phyloP scores from a whole-genome alignment of 2,329 filamentous ascomycete species.

The Xylariomycetidae sp. region DNA sequence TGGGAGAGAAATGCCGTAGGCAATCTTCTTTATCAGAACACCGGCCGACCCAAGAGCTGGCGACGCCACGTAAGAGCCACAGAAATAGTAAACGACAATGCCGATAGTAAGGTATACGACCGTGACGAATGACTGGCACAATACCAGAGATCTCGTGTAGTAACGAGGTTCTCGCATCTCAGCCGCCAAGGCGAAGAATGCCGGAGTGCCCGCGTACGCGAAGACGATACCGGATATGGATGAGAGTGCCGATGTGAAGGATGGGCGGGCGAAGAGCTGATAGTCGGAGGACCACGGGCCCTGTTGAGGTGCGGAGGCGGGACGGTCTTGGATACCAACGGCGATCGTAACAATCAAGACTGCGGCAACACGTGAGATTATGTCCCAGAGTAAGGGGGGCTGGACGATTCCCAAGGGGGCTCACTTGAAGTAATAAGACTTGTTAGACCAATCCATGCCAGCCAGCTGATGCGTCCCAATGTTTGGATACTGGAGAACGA shows the following conservation, averaged over 20 bases:
- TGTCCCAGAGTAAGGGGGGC: not conserved
- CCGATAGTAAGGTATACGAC: constrained; percentile 28
- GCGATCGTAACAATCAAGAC: constrained; percentile 24
- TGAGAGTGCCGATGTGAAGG: constrained; percentile 24
- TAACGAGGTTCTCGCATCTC: constrained; percentile 28
- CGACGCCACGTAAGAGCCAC: constrained; percentile 7
- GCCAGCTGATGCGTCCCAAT: constrained; percentile 26
- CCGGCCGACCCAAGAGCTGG: constrained; percentile 10
- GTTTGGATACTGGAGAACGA: constrained; percentile 28
- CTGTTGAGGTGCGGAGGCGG: constrained; percentile 17
- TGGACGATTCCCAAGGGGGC: not conserved
- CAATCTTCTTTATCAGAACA: constrained; percentile 6
- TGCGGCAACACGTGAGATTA: constrained; percentile 4
- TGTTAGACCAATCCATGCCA: constrained; percentile 27
- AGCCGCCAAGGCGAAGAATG: constrained; percentile 27
- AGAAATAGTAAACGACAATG: constrained; percentile 6
- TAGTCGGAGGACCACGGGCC: constrained; percentile 22
- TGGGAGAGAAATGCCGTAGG: constrained; percentile 9
- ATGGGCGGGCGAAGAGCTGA: constrained; percentile 23
- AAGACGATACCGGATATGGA: constrained; percentile 30
- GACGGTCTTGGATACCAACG: constrained; percentile 25
- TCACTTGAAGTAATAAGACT: constrained; percentile 18
- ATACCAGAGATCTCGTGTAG: constrained; percentile 22
- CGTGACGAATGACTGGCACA: constrained; percentile 23
- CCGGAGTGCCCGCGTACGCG: constrained; percentile 30